These are phyloP conservation scores for Ascochyta lentis DNA, from an alignment of 2,329 filamentous ascomycete genomes.

Conservation along the genomic window DNA sequence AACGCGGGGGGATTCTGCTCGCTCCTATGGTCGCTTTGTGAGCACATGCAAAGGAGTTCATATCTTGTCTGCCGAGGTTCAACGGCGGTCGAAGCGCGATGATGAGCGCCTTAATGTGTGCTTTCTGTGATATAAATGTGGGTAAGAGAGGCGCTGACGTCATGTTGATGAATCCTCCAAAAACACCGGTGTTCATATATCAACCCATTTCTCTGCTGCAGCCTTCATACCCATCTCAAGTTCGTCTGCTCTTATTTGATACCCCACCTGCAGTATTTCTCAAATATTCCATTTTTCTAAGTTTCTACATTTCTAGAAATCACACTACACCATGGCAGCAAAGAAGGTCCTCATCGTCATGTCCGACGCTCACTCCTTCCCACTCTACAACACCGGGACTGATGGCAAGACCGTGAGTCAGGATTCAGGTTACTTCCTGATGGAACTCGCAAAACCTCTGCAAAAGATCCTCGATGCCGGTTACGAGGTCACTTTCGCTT, in stretches of 20 bases:
- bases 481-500: constrained; percentile 56
- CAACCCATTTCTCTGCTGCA: not conserved
- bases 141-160: constrained; percentile 11
- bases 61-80: constrained; percentile 4
- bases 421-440: constrained; percentile 42
- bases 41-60: not conserved
- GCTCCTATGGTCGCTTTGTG: not conserved
- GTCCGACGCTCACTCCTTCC: constrained; percentile 51
- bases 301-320: not conserved
- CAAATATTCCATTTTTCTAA: not conserved
- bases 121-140: constrained; percentile 8
- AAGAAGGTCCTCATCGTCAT: constrained; percentile 56
- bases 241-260: not conserved
- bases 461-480: constrained; percentile 38
- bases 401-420: constrained; percentile 36
- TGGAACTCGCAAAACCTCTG: constrained; percentile 43
- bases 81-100: constrained; percentile 4
- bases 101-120: not conserved
- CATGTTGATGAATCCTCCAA: constrained; percentile 1
- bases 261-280: not conserved
- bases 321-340: constrained; percentile 21
- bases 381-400: constrained; percentile 33
- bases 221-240: not conserved
- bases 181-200: constrained; percentile 1
- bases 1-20: not conserved